A percentile compares a stretch with the other conserved stretches of the same genome.
Evolutionary conservation across 257 asterid species (phyloP).

Genomic region (Knoxia roxburghii): DNA sequence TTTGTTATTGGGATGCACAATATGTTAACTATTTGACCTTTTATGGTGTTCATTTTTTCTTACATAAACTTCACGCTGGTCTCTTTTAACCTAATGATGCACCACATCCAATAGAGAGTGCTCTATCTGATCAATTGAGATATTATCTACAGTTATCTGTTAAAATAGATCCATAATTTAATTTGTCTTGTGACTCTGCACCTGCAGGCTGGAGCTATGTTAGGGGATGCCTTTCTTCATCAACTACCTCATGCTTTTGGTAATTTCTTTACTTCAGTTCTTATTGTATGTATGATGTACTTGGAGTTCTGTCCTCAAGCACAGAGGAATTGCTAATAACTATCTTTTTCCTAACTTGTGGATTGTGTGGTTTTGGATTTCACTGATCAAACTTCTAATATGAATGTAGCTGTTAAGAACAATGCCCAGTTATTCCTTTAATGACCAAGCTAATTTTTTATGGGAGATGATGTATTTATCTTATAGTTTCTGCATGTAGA

Average conservation of each 20-base stretch:
- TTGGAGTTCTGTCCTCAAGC: not conserved
- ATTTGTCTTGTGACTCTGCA: not conserved
- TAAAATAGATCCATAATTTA: constrained; percentile 7
- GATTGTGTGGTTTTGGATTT: not conserved
- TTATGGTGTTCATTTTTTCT: not conserved
- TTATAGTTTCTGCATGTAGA: not conserved
- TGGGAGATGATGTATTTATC: not conserved
- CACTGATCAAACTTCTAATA: not conserved
- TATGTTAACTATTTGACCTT: not conserved
- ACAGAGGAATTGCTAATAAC: too few relatives aligned
- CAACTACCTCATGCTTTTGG: constrained; percentile 99
- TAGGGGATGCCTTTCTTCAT: constrained; percentile 99
- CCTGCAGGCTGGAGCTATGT: constrained; percentile 97
- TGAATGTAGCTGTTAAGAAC: not conserved
- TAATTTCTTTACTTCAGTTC: constrained; percentile 22
- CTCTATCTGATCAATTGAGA: constrained; percentile 3
- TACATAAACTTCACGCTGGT: not conserved
- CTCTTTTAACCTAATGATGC: too few relatives aligned
- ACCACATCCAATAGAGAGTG: not conserved
- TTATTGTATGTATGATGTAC: not conserved
- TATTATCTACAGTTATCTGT: not conserved
- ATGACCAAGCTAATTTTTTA: not conserved
- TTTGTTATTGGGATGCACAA: not conserved
- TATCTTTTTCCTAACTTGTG: not conserved
- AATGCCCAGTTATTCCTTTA: not conserved